A percentile compares a stretch with the other conserved stretches of the same genome.
phyloP scores from a whole-genome alignment of 192 early-diverging fungal genomes.

The Gigaspora rosea region DNA sequence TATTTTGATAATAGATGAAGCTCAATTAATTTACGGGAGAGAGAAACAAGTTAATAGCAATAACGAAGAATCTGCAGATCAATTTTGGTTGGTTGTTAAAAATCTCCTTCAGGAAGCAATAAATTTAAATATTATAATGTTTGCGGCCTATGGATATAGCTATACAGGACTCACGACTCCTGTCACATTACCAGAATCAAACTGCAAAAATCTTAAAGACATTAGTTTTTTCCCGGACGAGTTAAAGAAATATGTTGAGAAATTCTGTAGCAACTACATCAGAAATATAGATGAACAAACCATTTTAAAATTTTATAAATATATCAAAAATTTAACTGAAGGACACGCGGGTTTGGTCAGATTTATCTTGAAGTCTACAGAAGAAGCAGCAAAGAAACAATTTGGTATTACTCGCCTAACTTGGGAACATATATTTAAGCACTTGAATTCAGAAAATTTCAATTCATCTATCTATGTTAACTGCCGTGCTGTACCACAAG shows the following conservation, averaged over 20 bases:
- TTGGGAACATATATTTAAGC: neutral
- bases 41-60: neutral
- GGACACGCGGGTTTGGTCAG: slow-evolving; percentile 1
- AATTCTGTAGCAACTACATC: neutral
- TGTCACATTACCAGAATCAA: slow-evolving; percentile 1
- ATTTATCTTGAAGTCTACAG: neutral
- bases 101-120: neutral
- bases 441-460: slow-evolving; percentile 1
- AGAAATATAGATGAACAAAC: neutral
- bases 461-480: neutral
- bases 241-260: slow-evolving; percentile 19
- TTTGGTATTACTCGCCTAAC: neutral
- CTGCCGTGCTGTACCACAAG: neutral
- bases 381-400: neutral
- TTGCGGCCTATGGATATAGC: slow-evolving; percentile 28
- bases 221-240: neutral
- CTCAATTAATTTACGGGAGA: slow-evolving; percentile 14
- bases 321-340: neutral
- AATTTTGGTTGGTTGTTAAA: slow-evolving; percentile 26
- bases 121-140: slow-evolving; percentile 8
- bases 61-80: slow-evolving; percentile 8
- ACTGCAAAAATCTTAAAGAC: neutral
- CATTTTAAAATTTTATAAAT: neutral
- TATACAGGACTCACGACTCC: slow-evolving; percentile 11
- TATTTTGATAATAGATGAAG: slow-evolving; percentile 31